Base-by-base conservation (phyloP, 192 early-diverging fungal species). In the Geosiphon pyriformis region DNA sequence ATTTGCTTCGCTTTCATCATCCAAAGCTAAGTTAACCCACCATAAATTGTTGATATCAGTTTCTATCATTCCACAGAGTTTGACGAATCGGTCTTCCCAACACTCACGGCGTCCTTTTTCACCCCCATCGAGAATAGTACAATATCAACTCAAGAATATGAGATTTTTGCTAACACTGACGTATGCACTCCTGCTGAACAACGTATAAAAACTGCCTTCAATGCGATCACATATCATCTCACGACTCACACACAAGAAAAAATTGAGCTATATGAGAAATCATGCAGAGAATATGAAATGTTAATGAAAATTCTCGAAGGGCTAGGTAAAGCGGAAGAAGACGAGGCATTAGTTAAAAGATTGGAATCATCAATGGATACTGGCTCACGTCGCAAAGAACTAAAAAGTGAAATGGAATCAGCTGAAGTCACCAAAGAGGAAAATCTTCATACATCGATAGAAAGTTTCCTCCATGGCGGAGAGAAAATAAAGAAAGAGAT, bases 211-310 rank as follows among this genome's bases (percentile, higher is more conserved):
- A 18, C 25, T 6, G 37, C 54, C 27, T 47, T 30, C 18, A n/a
- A 37, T 35, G 65, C 65, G 22, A 67, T 67, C 20, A 32, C 65
- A 30, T 46, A 54, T n/a, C 65, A 67, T 67, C 17, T 67, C 11
- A 67, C n/a, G 8, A 37, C 65, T n/a, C 53, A 56, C 17, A 67
- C 65, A 22, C 53, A 56, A 67, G 65, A 67, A 47, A 67, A 67
- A 57, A 67, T 67, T 29, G 23, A 31, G 6, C 53, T 55, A 17
- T 67, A 67, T 30, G 65, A 67, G 31, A 67, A 67, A 20, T 67
- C 65, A 17, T 67, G 65, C 26, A n/a, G 29, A 46, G 65, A 67
- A 32, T 67, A 67, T 31, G 65, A 67, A 26, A 17, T 67, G 20
- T 67, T 67, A 20, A 46, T 67, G 22, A 53, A 67, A 30, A 67